phyloP scores from a whole-genome alignment of 106 monocot species.

The Triglochin maritima region DNA sequence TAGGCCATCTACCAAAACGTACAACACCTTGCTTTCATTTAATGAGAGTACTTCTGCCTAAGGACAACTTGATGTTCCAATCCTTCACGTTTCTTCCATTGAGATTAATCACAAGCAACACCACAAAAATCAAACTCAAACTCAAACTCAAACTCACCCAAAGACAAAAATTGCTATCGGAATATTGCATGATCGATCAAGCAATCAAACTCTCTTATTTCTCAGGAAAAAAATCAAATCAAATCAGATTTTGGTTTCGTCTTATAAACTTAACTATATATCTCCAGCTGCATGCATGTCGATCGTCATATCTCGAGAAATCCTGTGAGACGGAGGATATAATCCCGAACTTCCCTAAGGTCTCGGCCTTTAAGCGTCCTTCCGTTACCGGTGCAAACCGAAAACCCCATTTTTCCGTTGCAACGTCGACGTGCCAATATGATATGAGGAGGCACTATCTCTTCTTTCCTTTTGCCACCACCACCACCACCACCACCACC shows the following conservation, averaged over 20 bases:
- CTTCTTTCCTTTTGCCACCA: not conserved
- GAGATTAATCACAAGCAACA: no score
- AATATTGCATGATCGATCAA: not conserved
- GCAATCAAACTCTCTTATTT: no score
- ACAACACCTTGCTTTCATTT: no score
- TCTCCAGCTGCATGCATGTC: not conserved
- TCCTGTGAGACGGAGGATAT: constrained; percentile 19
- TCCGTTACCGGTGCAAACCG: constrained; percentile 17
- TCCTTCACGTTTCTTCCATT: no score
- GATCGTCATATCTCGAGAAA: constrained; percentile 8
- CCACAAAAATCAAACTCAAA: no score
- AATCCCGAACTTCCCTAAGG: constrained; percentile 9
- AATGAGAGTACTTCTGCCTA: no score
- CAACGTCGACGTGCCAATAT: not conserved
- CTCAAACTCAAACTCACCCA: no score
- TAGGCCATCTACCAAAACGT: no score
- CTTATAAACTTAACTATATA: not conserved
- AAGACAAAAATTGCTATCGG: not conserved
- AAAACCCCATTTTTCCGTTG: constrained; percentile 8
- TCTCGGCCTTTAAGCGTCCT: constrained; percentile 22
- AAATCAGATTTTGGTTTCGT: not conserved
- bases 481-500: not conserved
- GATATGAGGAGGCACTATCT: constrained; percentile 6
- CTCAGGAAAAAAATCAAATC: not conserved
- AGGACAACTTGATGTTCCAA: no score